Percentiles rank a stretch among this genome's conserved stretches.
Evolutionary conservation across 1,284 basidiomycete species (phyloP).

Genomic region (Cutaneotrichosporon cutaneum): DNA sequence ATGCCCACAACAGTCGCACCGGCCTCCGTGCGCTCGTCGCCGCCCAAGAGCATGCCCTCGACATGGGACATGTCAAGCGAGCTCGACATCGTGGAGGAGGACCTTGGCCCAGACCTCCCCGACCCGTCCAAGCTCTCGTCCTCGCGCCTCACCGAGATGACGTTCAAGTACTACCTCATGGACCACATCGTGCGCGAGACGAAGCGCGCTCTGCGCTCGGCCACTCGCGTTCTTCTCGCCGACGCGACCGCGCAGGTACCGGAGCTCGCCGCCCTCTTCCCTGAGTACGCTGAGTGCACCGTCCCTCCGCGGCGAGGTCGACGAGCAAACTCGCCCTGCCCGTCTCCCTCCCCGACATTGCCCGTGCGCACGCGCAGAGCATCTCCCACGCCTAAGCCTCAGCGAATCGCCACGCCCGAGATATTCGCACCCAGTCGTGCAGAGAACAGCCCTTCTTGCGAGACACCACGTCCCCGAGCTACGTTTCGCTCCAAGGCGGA

Average conservation of each 20-base stretch:
- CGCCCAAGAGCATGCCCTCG: conserved; percentile 13
- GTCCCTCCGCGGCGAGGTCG: neutral
- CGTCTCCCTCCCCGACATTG: neutral
- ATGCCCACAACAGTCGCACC: conserved; percentile 22
- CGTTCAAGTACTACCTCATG: conserved; percentile 45
- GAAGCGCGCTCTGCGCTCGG: conserved; percentile 6
- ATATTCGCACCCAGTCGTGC: conserved; percentile 8
- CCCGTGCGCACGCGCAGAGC: neutral
- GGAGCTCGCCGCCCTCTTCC: conserved; percentile 17
- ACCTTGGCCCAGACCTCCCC: conserved; percentile 29
- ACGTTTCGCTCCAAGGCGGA: conserved; percentile 8
- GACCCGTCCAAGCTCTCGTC: conserved; percentile 37
- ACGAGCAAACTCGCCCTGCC: neutral
- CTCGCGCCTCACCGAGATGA: conserved; percentile 38
- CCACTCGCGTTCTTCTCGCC: conserved; percentile 9
- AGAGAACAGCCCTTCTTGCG: conserved; percentile 5
- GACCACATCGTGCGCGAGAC: conserved; percentile 41
- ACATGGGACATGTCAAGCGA: conserved; percentile 27
- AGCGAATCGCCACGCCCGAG: neutral
- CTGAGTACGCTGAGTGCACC: conserved; percentile 20
- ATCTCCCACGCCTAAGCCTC: neutral
- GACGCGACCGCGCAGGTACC: conserved; percentile 8
- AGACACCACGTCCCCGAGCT: conserved; percentile 1
- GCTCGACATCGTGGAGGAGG: conserved; percentile 16
- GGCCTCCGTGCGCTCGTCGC: conserved; percentile 7